phyloP scores from a whole-genome alignment of 352 stramenopile genomes.

The Pilasporangium apinafurcum region DNA sequence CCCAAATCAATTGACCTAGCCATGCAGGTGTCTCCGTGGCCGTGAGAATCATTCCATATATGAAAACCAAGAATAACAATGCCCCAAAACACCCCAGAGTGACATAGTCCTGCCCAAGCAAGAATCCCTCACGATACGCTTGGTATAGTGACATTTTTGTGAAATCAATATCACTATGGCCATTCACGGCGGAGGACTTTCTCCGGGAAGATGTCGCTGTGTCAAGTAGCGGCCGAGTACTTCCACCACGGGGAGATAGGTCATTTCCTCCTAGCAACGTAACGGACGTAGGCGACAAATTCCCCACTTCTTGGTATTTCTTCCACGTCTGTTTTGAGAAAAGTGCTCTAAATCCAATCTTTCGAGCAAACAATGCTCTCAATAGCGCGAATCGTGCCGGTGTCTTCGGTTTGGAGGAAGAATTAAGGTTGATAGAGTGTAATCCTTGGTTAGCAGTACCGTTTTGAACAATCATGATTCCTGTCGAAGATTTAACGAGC shows the following conservation, averaged over 20 bases:
- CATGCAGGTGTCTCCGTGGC: slow-evolving; percentile 57
- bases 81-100: slow-evolving; percentile 55
- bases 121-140: slow-evolving; percentile 57
- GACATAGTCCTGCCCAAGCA: slow-evolving; percentile 71
- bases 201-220: background rate
- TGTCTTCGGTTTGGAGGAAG: slow-evolving; percentile 7
- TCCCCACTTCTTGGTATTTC: slow-evolving; percentile 48
- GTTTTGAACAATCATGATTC: background rate
- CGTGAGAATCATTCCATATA: slow-evolving; percentile 65
- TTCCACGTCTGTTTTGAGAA: slow-evolving; percentile 43
- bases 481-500: background rate
- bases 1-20: slow-evolving; percentile 74
- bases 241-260: slow-evolving; percentile 6
- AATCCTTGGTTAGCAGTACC: background rate
- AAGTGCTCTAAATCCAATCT: slow-evolving; percentile 22
- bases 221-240: slow-evolving; percentile 8
- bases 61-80: slow-evolving; percentile 44
- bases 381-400: slow-evolving; percentile 25
- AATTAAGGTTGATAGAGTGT: too few species aligned
- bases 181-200: slow-evolving; percentile 8
- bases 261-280: background rate
- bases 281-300: slow-evolving; percentile 11
- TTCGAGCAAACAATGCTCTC: slow-evolving; percentile 21
- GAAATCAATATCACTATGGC: slow-evolving; percentile 42
- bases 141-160: slow-evolving; percentile 67